These are phyloP conservation scores for Uronychia setigera DNA, from an alignment of 73 alveolate species.

Conservation along the genomic window DNA sequence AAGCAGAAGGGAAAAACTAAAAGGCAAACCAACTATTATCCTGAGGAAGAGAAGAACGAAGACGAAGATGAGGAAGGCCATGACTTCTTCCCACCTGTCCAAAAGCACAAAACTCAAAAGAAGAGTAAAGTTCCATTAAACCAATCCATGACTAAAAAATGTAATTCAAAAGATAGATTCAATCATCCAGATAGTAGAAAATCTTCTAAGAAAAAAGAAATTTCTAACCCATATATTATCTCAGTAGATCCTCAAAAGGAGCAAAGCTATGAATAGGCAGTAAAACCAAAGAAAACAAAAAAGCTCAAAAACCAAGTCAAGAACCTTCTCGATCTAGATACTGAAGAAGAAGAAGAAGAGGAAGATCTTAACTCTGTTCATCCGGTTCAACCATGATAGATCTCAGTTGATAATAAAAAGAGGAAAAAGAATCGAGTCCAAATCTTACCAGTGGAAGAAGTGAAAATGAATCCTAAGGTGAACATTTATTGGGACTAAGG, in stretches of 20 bases:
- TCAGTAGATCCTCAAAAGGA: no score
- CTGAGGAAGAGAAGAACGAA: neutral
- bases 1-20: neutral
- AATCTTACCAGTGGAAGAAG: neutral
- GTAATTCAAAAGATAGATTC: neutral
- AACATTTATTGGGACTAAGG: neutral
- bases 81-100: neutral
- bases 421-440: no score
- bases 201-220: neutral
- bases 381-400: no score
- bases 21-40: neutral
- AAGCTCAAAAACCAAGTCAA: neutral
- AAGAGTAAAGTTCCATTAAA: neutral
- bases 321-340: no score
- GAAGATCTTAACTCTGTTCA: no score
- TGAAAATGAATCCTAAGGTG: neutral
- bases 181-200: neutral
- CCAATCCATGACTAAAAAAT: neutral
- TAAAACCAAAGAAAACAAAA: neutral
- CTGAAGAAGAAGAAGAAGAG: no score
- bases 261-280: no score
- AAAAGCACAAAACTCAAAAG: neutral
- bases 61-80: neutral
- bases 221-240: no score
- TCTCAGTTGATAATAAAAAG: no score